Conservation (phyloP, 768 basidiomycete species). For the Cantharellus cinnabarinus region DNA sequence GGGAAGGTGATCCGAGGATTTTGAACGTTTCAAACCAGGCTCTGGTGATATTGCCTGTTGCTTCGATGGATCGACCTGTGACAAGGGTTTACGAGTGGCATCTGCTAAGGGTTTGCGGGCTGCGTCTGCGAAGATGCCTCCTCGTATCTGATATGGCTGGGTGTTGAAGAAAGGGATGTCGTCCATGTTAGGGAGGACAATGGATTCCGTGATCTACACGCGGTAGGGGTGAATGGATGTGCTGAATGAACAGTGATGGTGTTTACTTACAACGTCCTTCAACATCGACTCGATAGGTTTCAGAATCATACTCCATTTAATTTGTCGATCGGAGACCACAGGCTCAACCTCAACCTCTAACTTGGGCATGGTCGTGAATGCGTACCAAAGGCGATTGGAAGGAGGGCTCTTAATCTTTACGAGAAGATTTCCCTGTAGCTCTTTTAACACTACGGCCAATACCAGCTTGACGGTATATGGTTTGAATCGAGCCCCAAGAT, state of each 20-base stretch:
- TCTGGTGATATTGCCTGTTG: too few species aligned
- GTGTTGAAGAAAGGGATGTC: constrained; percentile 94
- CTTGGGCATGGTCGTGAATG: constrained; percentile 73
- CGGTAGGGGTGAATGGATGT: constrained; percentile 1
- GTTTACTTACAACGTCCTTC: constrained; percentile 53
- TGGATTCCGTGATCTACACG: constrained; percentile 69
- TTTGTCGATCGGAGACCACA: constrained; percentile 82
- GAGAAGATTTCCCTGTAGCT: constrained; percentile 78
- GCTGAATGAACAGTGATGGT: not conserved
- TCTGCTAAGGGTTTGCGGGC: constrained; percentile 11
- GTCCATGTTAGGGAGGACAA: constrained; percentile 96
- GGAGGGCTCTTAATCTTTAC: constrained; percentile 88
- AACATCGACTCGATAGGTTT: constrained; percentile 76
- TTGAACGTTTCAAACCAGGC: not conserved
- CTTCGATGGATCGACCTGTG: not conserved
- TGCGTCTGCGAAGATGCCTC: constrained; percentile 80
- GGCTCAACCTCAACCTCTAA: constrained; percentile 84
- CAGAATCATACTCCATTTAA: constrained; percentile 84
- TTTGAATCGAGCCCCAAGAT: constrained; percentile 53
- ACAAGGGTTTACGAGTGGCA: not conserved
- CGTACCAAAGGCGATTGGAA: constrained; percentile 88
- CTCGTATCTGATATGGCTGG: constrained; percentile 36
- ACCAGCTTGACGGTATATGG: constrained; percentile 79
- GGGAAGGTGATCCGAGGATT: too few species aligned
- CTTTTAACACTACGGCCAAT: constrained; percentile 70